Evolutionary conservation across 73 alveolate species (phyloP), one percentile per base, ranked within the genome.

Genomic region (Paramecium bursaria): DNA sequence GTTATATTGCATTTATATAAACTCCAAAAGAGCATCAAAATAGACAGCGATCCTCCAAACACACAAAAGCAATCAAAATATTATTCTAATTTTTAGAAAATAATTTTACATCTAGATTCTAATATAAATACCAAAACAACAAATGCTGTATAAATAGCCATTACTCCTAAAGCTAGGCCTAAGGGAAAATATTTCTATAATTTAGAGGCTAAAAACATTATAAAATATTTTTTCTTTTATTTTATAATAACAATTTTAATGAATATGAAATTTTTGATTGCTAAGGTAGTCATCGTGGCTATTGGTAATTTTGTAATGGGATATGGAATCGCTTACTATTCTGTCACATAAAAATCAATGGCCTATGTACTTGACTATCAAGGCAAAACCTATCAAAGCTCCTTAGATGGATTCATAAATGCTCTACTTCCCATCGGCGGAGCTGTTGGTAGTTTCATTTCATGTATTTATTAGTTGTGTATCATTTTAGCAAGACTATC

Each of bases 161-260:
- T 42, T 67, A 67, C 60, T 14, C 33, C 19, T 4, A 31, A 67
- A 23, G 19, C 47, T 17, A 67, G 39, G 30, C 33, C 14, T 11
- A 67, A 27, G 27, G 82, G 82, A 67, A 67, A 67, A 35, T 33
- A 35, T 67, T 67, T 67, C 55, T n/a, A n/a, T n/a, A n/a, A n/a
- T n/a, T n/a, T n/a, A n/a, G n/a, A n/a, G n/a, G n/a, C n/a, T n/a
- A n/a, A n/a, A n/a, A n/a, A n/a, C n/a, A n/a, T n/a, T n/a, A n/a
- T n/a, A n/a, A n/a, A n/a, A n/a, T n/a, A n/a, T n/a, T n/a, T n/a
- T n/a, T n/a, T n/a, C n/a, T n/a, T n/a, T n/a, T n/a, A n/a, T n/a
- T n/a, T n/a, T n/a, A n/a, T n/a, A n/a, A n/a, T n/a, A n/a, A n/a
- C n/a, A n/a, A n/a, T n/a, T n/a, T n/a, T n/a, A n/a, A n/a, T n/a